phyloP scores from a whole-genome alignment of 371 early-diverging fungal genomes.

The Mucor circinelloides region DNA sequence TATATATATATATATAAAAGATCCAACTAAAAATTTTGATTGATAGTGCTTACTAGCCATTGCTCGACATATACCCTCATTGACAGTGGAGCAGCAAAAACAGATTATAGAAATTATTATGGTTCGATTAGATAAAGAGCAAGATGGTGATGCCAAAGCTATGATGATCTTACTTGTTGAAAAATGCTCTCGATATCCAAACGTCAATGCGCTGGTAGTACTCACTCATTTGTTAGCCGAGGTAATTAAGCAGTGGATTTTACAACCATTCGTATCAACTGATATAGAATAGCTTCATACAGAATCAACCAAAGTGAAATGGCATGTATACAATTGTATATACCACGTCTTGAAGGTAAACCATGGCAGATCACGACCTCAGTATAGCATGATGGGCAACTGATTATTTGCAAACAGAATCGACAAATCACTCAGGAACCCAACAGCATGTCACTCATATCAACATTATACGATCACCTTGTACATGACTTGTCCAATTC shows the following conservation, averaged over 20 bases:
- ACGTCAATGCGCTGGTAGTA: constrained; percentile 19
- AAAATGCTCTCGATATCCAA: constrained; percentile 24
- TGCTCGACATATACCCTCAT: constrained; percentile 14
- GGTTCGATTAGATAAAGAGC: constrained; percentile 12
- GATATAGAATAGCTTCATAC: constrained; percentile 32
- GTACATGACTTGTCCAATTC: constrained; percentile 47
- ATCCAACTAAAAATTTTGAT: background rate
- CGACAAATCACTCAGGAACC: constrained; percentile 26
- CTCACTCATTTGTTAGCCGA: constrained; percentile 19
- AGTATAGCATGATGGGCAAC: background rate
- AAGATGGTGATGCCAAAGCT: constrained; percentile 28
- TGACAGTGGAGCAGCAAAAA: constrained; percentile 23
- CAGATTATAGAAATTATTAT: constrained; percentile 11
- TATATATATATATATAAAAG: too few relatives aligned
- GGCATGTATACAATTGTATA: constrained; percentile 48
- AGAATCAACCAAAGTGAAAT: constrained; percentile 51
- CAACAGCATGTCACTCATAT: constrained; percentile 24
- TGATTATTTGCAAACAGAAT: constrained; percentile 13
- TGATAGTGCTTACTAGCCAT: constrained; percentile 19
- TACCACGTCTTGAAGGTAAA: constrained; percentile 45
- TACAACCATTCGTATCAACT: background rate
- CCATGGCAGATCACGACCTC: background rate
- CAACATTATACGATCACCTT: constrained; percentile 33
- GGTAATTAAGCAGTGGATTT: constrained; percentile 3
- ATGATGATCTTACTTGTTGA: constrained; percentile 31